Evolutionary conservation across 257 asterid genomes (phyloP).

Genomic region (Gardenia jasminoides): DNA sequence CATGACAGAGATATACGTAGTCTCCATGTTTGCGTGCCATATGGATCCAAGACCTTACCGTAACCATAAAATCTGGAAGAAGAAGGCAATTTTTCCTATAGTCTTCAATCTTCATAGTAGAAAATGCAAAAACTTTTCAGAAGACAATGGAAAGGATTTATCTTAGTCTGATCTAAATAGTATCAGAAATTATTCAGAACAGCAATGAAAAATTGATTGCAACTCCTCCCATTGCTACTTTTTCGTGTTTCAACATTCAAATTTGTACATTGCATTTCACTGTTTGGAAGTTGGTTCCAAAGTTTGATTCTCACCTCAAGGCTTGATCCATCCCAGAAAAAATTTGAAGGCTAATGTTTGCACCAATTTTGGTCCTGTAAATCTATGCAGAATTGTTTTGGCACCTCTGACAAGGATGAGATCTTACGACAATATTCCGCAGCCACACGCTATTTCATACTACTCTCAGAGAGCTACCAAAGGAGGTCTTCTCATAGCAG

Average conservation of each 20-base stretch:
- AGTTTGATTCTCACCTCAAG: conserved; percentile 1
- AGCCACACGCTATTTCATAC: conserved; percentile 60
- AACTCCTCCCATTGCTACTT: too few relatives aligned
- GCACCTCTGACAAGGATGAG: conserved; percentile 50
- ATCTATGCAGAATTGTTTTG: conserved; percentile 37
- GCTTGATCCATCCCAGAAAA: conserved; percentile 22
- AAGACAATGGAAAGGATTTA: too few relatives aligned
- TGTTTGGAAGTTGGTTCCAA: too few relatives aligned
- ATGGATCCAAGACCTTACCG: too few relatives aligned
- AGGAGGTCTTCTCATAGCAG: conserved; percentile 51
- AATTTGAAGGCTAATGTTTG: conserved; percentile 11
- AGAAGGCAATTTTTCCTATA: too few relatives aligned
- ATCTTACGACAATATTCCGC: conserved; percentile 56
- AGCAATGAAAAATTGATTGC: too few relatives aligned
- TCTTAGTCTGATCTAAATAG: too few relatives aligned
- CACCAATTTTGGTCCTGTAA: background rate
- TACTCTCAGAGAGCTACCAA: conserved; percentile 62
- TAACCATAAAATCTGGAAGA: too few relatives aligned
- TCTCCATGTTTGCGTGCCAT: too few relatives aligned
- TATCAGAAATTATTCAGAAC: too few relatives aligned
- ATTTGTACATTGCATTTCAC: conserved; percentile 10
- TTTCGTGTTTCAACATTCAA: background rate
- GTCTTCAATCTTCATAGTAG: background rate
- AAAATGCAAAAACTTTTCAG: too few relatives aligned
- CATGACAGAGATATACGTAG: too few relatives aligned